These are phyloP conservation scores for Leishmania amazonensis DNA, from an alignment of 208 protist genomes.

Conservation along the genomic window DNA sequence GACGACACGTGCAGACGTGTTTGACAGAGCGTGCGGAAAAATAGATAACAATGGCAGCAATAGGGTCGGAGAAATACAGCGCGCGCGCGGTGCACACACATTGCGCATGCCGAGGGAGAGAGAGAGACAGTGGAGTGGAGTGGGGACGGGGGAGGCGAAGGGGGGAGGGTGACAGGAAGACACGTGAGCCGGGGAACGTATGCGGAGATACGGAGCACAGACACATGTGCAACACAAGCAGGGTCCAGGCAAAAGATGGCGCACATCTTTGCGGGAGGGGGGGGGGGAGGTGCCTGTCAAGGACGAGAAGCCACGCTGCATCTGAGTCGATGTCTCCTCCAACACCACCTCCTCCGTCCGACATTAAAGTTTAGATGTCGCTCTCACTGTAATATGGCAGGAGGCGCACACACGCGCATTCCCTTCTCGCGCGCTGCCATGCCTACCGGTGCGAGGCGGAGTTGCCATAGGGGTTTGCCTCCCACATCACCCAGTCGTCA, in stretches of 20 bases:
- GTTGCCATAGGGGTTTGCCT: slow-evolving; percentile 2
- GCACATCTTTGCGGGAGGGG: neutral
- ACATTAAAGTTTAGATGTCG: neutral
- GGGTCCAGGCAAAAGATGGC: neutral
- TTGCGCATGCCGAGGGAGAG: neutral
- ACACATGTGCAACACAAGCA: neutral
- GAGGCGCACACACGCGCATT: neutral
- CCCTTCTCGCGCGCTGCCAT: neutral
- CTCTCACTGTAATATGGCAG: neutral
- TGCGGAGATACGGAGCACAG: neutral
- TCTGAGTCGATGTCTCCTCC: neutral
- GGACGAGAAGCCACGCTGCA: neutral
- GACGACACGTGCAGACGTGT: neutral
- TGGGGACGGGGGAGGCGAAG: neutral
- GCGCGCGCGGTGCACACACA: neutral
- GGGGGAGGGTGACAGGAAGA: neutral
- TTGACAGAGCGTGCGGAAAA: neutral
- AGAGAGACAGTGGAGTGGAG: neutral
- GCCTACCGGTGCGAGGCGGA: slow-evolving; percentile 4
- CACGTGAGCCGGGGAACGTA: neutral
- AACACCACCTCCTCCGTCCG: neutral
- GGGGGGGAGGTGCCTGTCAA: too few relatives aligned
- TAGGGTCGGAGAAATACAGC: neutral
- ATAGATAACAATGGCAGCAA: neutral
- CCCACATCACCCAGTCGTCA: slow-evolving; percentile 17